Percentiles rank a stretch among this genome's conserved stretches.
These are phyloP conservation scores for Citrus trifoliata DNA, from an alignment of 345 rosid species.

Conservation along the genomic window DNA sequence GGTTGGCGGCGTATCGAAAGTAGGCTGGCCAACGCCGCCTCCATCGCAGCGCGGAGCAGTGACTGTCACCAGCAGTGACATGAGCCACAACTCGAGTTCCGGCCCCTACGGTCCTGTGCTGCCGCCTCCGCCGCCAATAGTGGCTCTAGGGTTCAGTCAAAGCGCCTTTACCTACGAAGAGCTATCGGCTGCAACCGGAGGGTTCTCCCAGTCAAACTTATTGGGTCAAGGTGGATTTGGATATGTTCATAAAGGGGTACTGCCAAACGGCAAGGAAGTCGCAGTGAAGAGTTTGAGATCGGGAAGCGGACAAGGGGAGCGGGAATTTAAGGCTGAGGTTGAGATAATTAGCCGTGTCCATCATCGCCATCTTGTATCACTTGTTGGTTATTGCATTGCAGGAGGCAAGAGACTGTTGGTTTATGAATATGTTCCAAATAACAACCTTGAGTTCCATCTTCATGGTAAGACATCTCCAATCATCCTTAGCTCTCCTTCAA, in stretches of 20 bases:
- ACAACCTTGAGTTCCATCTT: slow-evolving; percentile 77
- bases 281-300: slow-evolving; percentile 81
- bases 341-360: slow-evolving; percentile 93
- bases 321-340: slow-evolving; percentile 85
- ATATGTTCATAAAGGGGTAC: slow-evolving; percentile 71
- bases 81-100: slow-evolving; percentile 39
- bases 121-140: slow-evolving; percentile 48
- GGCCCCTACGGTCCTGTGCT: slow-evolving; percentile 43
- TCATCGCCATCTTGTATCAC: slow-evolving; percentile 87
- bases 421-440: slow-evolving; percentile 72
- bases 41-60: slow-evolving; percentile 23
- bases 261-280: slow-evolving; percentile 76
- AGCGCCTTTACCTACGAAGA: slow-evolving; percentile 69
- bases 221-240: slow-evolving; percentile 93
- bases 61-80: slow-evolving; percentile 35
- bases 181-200: slow-evolving; percentile 60
- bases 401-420: slow-evolving; percentile 60
- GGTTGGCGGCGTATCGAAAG: slow-evolving; percentile 22
- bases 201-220: slow-evolving; percentile 56
- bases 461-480: slow-evolving; percentile 34
- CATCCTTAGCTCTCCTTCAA: neutral
- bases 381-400: slow-evolving; percentile 73
- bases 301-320: slow-evolving; percentile 78
- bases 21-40: slow-evolving; percentile 40
- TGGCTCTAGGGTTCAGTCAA: slow-evolving; percentile 57